Conservation (phyloP, 2,329 filamentous ascomycete species). For the Orbilia oligospora region DNA sequence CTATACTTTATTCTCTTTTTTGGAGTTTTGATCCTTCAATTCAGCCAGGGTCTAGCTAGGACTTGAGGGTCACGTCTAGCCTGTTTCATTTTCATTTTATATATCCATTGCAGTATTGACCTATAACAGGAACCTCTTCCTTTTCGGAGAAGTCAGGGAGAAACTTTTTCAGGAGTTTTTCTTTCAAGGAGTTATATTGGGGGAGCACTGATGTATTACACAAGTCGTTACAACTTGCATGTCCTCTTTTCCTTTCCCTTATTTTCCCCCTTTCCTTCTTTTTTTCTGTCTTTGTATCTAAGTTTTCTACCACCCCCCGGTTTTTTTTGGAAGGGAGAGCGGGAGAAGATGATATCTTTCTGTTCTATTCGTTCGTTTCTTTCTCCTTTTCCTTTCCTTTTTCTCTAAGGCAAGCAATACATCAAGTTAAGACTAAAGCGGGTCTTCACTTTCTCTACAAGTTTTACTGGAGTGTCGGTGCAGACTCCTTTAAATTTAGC, state of each 20-base stretch:
- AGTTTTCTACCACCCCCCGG: neutral
- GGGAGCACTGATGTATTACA: conserved; percentile 24
- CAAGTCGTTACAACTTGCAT: neutral
- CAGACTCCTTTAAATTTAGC: too few relatives aligned
- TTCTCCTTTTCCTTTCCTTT: too few relatives aligned
- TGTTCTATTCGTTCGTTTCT: conserved; percentile 9
- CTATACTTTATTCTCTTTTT: neutral
- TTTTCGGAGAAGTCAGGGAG: conserved; percentile 5
- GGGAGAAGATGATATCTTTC: neutral
- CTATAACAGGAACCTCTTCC: neutral
- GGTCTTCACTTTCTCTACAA: neutral
- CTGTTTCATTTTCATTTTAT: conserved; percentile 8
- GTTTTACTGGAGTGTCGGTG: neutral
- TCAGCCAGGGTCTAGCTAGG: neutral
- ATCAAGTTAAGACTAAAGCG: neutral
- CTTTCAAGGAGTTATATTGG: conserved; percentile 7
- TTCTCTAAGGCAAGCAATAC: too few relatives aligned
- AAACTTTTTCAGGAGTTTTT: conserved; percentile 2
- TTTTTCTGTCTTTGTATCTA: too few relatives aligned
- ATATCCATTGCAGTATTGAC: conserved; percentile 2
- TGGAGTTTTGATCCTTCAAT: conserved; percentile 11
- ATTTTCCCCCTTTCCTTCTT: neutral
- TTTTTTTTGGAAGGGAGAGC: conserved; percentile 15
- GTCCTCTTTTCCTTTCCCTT: neutral
- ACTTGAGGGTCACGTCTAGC: neutral